Evolutionary conservation across 306 rosid genomes (phyloP).

Genomic region (Senna tora): DNA sequence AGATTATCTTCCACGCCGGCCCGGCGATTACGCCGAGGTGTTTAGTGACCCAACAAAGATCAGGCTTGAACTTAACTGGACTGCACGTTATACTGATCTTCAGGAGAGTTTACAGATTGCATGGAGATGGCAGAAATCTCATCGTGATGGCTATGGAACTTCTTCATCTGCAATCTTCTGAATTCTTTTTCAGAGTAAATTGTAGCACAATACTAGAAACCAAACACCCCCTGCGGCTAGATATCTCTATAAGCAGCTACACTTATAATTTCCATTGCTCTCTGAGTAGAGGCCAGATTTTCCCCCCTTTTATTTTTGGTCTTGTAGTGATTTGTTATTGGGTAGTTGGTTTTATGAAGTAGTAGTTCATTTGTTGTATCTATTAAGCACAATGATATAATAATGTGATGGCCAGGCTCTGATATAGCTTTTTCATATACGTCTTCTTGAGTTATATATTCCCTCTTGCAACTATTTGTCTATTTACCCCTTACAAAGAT

Average conservation of each 20-base stretch:
- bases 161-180: conserved; percentile 46
- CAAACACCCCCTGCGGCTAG: conserved; percentile 26
- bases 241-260: conserved; percentile 7
- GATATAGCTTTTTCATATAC: conserved; percentile 26
- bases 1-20: conserved; percentile 81
- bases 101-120: conserved; percentile 71
- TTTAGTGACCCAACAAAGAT: conserved; percentile 84
- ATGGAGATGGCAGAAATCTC: conserved; percentile 95
- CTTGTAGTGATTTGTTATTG: conserved; percentile 44
- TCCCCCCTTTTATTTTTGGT: conserved; percentile 6
- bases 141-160: conserved; percentile 68
- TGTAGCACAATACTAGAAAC: conserved; percentile 36
- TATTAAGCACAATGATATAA: conserved; percentile 57
- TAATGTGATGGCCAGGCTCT: conserved; percentile 54
- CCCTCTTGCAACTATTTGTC: background rate
- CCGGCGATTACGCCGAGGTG: conserved; percentile 93
- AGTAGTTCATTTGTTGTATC: conserved; percentile 56
- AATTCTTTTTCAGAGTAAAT: conserved; percentile 37
- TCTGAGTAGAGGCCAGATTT: conserved; percentile 21
- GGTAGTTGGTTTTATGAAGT: conserved; percentile 47
- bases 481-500: too few relatives aligned
- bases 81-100: conserved; percentile 65
- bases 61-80: conserved; percentile 75
- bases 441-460: background rate
- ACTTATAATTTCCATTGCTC: conserved; percentile 45